Conservation (phyloP, 768 basidiomycete species). For the Tubosaeta sp. region DNA sequence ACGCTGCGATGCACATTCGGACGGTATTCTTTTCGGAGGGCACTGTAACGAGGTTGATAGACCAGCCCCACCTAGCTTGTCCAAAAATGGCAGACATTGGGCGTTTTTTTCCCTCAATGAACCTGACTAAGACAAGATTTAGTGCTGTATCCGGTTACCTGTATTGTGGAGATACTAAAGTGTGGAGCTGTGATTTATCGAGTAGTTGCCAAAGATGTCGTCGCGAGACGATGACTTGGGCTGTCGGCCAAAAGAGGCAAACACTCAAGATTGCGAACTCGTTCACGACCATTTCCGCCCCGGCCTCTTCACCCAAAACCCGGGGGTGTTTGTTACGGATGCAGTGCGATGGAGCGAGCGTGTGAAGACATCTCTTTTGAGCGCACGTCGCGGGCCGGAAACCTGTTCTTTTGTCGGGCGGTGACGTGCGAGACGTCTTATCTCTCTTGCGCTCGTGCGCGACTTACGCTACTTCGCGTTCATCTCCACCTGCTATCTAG, state of each 20-base stretch:
- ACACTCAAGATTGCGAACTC: constrained; percentile 8
- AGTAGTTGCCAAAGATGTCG: not conserved
- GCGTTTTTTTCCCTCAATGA: not conserved
- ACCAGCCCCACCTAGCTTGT: constrained; percentile 11
- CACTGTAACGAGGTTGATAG: constrained; percentile 5
- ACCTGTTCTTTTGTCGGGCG: not conserved
- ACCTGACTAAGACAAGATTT: not conserved
- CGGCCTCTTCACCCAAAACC: not conserved
- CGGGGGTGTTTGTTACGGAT: constrained; percentile 7
- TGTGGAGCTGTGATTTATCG: constrained; percentile 1
- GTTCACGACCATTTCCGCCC: constrained; percentile 17
- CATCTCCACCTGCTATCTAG: constrained; percentile 1
- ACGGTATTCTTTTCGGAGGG: not conserved
- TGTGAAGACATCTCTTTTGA: constrained; percentile 7
- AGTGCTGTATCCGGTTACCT: not conserved
- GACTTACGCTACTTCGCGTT: constrained; percentile 3
- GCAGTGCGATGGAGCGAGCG: constrained; percentile 11
- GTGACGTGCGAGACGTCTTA: constrained; percentile 1
- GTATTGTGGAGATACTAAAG: not conserved
- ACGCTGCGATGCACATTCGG: not conserved
- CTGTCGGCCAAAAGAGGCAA: constrained; percentile 14
- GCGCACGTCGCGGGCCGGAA: not conserved
- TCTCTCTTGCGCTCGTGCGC: constrained; percentile 3
- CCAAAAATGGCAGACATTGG: constrained; percentile 1
- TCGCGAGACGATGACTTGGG: not conserved